Base-by-base conservation (phyloP, 169 alveolate species). In the Plasmodium billcollinsi region DNA sequence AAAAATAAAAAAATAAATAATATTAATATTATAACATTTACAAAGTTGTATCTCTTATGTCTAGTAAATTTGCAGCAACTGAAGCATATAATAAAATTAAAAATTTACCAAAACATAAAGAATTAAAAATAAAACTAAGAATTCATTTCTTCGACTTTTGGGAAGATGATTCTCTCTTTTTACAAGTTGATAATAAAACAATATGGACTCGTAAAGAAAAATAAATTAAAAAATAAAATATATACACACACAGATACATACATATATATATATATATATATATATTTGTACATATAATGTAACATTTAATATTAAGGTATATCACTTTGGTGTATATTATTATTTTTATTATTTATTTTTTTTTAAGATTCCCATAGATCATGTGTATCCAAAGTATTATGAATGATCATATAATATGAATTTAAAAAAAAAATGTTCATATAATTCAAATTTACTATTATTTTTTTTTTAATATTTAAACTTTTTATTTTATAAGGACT, bases 121-220 rank as follows among this genome's bases (percentile, higher is more conserved):
- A 71, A 45, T 75, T 92, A 69, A 91, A 90, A 52, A 47, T 94
- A 2, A 94, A 93, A 24, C 93, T 93, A n/a, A 78, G 95, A 24
- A 92, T 95, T 50, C 96, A 95, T 88, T 95, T 95, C 58, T 94
- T 95, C 62, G 97, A 95, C 73, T 85, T 58, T 20, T 95, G 97
- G 97, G 90, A 92, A 74, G 96, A 97, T 6, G 95, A 95, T 70
- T 67, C 94, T 15, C 74, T 93, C 1, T 89, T 70, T 67, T 54
- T 95, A 47, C 94, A 90, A 90, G 93, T 93, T 24, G 94, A 95
- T 69, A 75, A 91, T 59, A 76, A 88, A 29, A 74, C 73, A 18
- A 85, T 95, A 4, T 95, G 97, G 97, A 66, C 93, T 24, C 74
- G 91, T 74, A 39, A 62, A 80, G 26, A 29, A 26, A 26, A 26